phyloP scores from a whole-genome alignment of 176 grass and related monocot species.

The Raddia guianensis region DNA sequence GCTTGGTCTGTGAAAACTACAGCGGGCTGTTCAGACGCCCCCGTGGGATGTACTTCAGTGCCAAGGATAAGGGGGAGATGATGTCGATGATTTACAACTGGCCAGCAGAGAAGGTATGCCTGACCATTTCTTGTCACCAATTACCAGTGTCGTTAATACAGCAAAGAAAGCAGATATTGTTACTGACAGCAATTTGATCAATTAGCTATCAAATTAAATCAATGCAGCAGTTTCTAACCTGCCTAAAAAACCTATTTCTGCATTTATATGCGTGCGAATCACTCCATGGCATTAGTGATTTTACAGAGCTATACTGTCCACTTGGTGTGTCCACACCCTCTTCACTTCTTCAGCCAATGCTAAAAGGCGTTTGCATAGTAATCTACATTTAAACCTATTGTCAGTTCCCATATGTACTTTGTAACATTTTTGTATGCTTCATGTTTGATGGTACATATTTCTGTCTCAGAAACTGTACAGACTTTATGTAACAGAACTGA shows the following conservation, averaged over 20 bases:
- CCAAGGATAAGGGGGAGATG: conserved; percentile 98
- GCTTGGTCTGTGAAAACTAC: conserved; percentile 94
- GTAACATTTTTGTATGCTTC: neutral
- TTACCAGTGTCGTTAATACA: neutral
- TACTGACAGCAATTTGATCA: neutral
- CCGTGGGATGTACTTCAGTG: conserved; percentile 97
- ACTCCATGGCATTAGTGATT: neutral
- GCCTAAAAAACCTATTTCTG: neutral
- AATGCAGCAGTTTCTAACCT: neutral
- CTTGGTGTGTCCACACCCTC: neutral
- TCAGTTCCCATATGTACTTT: conserved; percentile 3
- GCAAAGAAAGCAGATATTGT: neutral
- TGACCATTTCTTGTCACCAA: neutral
- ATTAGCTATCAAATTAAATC: neutral
- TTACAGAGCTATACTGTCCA: neutral
- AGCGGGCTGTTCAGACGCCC: conserved; percentile 89
- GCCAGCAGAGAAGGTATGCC: conserved; percentile 72
- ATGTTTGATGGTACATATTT: neutral
- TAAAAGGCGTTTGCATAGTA: neutral
- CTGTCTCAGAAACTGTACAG: neutral
- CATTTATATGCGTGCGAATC: neutral
- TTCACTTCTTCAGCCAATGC: conserved; percentile 14
- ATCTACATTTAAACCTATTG: neutral
- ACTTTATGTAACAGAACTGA: neutral
- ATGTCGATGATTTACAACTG: conserved; percentile 99